Evolutionary conservation across 2,329 filamentous ascomycete species (phyloP).

Genomic region (Ophiostoma triangulosporum): DNA sequence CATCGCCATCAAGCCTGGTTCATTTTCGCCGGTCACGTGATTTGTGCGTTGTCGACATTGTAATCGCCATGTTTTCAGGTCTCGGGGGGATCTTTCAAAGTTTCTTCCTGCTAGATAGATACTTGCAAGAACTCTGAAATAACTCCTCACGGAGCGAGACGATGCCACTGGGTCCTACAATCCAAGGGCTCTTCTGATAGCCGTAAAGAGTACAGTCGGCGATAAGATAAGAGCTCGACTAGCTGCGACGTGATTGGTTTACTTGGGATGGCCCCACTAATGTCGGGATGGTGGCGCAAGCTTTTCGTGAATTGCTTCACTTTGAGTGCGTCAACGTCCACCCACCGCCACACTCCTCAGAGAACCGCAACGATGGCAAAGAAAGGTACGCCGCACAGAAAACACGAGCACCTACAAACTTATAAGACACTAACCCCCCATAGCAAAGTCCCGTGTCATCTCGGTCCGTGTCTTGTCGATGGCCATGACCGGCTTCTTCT

Average conservation of each 20-base stretch:
- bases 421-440: neutral
- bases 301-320: slow-evolving; percentile 11
- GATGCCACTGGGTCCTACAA: too few species aligned
- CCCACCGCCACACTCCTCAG: neutral
- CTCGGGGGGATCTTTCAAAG: too few species aligned
- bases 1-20: too few species aligned
- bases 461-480: slow-evolving; percentile 91
- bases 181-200: too few species aligned
- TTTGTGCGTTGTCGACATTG: too few species aligned
- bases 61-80: too few species aligned
- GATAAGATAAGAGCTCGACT: slow-evolving; percentile 9
- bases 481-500: slow-evolving; percentile 98
- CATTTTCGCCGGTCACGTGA: too few species aligned
- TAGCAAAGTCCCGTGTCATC: slow-evolving; percentile 84
- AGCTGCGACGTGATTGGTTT: neutral
- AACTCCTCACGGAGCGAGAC: too few species aligned
- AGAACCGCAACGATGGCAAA: slow-evolving; percentile 21
- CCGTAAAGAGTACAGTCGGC: too few species aligned
- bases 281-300: slow-evolving; percentile 1
- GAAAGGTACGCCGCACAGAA: slow-evolving; percentile 18
- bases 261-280: neutral
- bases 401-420: neutral
- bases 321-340: neutral
- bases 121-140: too few species aligned
- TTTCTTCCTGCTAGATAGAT: too few species aligned